These are phyloP conservation scores for Flaveria robusta DNA, from an alignment of 129 eudicot species.

Conservation along the genomic window DNA sequence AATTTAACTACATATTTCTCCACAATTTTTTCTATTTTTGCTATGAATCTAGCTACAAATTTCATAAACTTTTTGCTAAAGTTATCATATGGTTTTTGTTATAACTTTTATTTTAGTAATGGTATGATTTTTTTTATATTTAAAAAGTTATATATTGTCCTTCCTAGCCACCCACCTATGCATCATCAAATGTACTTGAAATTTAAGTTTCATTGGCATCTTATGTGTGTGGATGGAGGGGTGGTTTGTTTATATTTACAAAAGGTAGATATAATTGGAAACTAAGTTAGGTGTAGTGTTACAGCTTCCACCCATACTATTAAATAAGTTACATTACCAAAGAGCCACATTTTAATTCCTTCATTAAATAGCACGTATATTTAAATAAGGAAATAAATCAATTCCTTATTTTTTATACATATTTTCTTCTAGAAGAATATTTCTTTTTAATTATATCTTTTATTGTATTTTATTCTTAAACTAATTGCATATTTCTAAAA, in stretches of 20 bases:
- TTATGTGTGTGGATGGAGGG: background rate
- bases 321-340: background rate
- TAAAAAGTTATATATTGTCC: background rate
- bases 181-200: conserved; percentile 19
- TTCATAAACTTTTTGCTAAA: no score
- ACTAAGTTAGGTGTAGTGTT: conserved; percentile 12
- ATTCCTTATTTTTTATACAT: background rate
- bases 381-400: background rate
- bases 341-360: background rate
- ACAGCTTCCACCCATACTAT: background rate
- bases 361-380: background rate
- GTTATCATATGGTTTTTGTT: no score
- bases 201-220: conserved; percentile 6
- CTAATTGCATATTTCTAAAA: no score
- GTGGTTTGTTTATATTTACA: background rate
- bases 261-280: background rate
- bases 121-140: no score
- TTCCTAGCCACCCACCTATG: conserved; percentile 7
- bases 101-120: background rate
- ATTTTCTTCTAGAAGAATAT: background rate
- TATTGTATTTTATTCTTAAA: background rate
- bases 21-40: no score
- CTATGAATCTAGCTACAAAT: no score
- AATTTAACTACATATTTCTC: no score
- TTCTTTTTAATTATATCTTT: background rate